Base-by-base conservation (phyloP, 1,284 basidiomycete genomes). In the Papiliotrema fonsecae region DNA sequence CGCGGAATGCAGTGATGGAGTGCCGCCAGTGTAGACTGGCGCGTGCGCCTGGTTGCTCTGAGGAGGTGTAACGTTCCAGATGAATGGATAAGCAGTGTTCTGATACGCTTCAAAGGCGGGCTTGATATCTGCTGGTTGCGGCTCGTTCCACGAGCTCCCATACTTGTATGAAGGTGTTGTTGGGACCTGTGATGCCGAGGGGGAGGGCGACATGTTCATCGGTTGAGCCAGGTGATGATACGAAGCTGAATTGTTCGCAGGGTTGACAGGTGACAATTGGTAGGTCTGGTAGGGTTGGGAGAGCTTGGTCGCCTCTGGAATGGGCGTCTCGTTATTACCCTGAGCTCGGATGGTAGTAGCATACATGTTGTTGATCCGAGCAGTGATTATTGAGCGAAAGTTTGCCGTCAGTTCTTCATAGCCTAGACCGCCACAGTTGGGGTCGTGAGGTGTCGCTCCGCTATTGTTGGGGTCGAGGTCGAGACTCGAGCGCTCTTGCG, bases 311-410 rank as follows among this genome's bases (percentile, higher is more conserved):
- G 9, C 18, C 9, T 9, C 13, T 13, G 19, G 36, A 13, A 9
- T 21, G 36, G 19, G 13, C 19, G n/a, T n/a, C n/a, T n/a, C n/a
- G n/a, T n/a, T n/a, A n/a, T n/a, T n/a, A n/a, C n/a, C n/a, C n/a
- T n/a, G n/a, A n/a, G n/a, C n/a, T n/a, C n/a, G n/a, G n/a, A n/a
- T n/a, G n/a, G n/a, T n/a, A n/a, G n/a, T n/a, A 22, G 44, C 44
- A 19, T 45, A 47, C 45, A 47, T 47, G 24, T 7, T 47, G 37
- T 30, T 39, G 37, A 47, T 47, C 10, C 45, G 35, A 14, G 39
- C 18, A 18, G 36, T 26, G 18, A 47, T 25, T n/a, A 47, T 38
- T 19, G 45, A 27, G 13, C 47, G 40, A 26, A 43, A 42, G 28
- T 22, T 43, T 6, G 47, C 30, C 7, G 47, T n/a, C 21, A 43